Evolutionary conservation across 192 early-diverging fungal species (phyloP), one percentile per base, ranked within the genome.

Genomic region (Piromyces finnis): DNA sequence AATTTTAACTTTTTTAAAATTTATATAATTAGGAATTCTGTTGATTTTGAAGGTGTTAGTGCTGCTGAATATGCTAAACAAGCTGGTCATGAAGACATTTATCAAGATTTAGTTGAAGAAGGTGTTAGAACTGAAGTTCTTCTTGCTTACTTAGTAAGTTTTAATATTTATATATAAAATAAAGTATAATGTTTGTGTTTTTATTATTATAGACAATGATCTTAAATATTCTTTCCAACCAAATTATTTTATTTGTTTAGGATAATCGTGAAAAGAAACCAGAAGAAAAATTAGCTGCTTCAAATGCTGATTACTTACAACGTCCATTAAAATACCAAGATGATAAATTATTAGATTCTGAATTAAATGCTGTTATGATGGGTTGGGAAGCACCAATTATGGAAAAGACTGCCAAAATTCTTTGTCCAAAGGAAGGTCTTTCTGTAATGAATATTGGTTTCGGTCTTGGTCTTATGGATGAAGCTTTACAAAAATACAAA

Each of bases 361-460:
- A 96, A 78, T 89, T 90, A 35, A 94, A 99, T 85, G 96, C 91
- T 77, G 96, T 99, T 3, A 97, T 97, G 96, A 99, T 99, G 97
- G 94, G 92, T 77, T 99, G 97, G 97, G 97, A 99, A 83, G 85
- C 88, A 9, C 95, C 95, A 28, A 83, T 99, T 79, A 99, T 99
- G 97, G 87, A 90, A 29, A 89, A 89, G 15, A 95, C 96, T 82
- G 94, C 95, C 26, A 87, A 92, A 82, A 90, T 93, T 11, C 93
- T 97, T 84, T 29, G 28, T 77, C 77, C 29, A 30, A 79, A 29
- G 18, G 28, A 77, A 29, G 88, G 90, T 30, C 84, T 90, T 11
- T 82, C 85, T 39, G 91, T 94, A 0, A 84, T 93, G 28, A 92
- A 93, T 83, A 88, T 94, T 30, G 94, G 96, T 5, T 98, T 97